phyloP scores from a whole-genome alignment of 225 moss, liverwort and hornwort genomes.

The Physcomitrellopsis africana region DNA sequence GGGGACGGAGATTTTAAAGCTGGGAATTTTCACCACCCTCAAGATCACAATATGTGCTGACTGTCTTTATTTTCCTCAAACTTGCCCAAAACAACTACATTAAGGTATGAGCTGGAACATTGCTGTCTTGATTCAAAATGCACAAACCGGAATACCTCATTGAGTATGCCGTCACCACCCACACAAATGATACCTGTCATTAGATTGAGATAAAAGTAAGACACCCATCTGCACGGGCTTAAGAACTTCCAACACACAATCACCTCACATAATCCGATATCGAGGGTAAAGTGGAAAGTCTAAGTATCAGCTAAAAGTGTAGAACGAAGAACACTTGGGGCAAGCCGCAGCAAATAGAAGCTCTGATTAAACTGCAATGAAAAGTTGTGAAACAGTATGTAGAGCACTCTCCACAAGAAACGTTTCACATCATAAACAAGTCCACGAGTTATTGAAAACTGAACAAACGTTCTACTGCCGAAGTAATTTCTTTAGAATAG shows the following conservation, averaged over 20 bases:
- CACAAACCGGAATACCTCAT: constrained; percentile 48
- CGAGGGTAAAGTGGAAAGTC: too few relatives aligned
- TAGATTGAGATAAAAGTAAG: not conserved
- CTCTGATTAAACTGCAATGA: too few relatives aligned
- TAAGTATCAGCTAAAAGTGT: too few relatives aligned
- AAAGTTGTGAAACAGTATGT: too few relatives aligned
- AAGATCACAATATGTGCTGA: not conserved
- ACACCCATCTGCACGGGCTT: not conserved
- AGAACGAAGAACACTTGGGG: too few relatives aligned
- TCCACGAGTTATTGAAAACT: not conserved
- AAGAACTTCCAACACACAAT: not conserved
- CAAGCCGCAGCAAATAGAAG: too few relatives aligned
- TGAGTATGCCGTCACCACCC: constrained; percentile 76
- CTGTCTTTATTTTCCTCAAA: not conserved
- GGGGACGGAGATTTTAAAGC: not conserved
- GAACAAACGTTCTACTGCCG: not conserved
- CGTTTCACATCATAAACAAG: too few relatives aligned
- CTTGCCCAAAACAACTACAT: not conserved
- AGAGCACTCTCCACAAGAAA: too few relatives aligned
- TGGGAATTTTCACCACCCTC: not conserved
- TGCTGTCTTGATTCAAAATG: not conserved
- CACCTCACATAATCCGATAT: too few relatives aligned
- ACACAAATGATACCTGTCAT: constrained; percentile 74
- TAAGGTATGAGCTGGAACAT: not conserved
- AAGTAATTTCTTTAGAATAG: not conserved